Conservation (phyloP, 2,329 filamentous ascomycete species). For the Colletotrichum cordylinicola region DNA sequence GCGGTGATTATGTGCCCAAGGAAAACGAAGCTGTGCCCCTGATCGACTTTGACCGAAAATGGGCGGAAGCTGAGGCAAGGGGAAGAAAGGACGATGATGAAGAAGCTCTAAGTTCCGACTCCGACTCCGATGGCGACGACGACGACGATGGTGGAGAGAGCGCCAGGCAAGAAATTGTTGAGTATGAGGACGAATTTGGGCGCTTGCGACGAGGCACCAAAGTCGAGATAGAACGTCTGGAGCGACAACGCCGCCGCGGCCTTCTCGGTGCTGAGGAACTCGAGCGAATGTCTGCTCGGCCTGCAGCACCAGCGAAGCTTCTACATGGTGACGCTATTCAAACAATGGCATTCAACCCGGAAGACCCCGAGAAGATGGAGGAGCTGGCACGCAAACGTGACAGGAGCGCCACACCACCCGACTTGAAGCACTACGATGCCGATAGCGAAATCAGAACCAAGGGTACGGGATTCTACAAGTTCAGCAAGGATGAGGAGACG, state of each 20-base stretch:
- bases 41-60: constrained; percentile 96
- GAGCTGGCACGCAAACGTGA: constrained; percentile 80
- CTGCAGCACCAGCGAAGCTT: constrained; percentile 69
- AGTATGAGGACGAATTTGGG: constrained; percentile 92
- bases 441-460: constrained; percentile 83
- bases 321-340: constrained; percentile 91
- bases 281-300: constrained; percentile 72
- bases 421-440: constrained; percentile 85
- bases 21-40: constrained; percentile 71
- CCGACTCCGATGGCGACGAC: constrained; percentile 44
- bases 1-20: constrained; percentile 78
- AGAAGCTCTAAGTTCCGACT: constrained; percentile 60
- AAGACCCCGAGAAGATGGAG: constrained; percentile 76
- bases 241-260: constrained; percentile 59
- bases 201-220: constrained; percentile 77
- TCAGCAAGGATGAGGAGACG: constrained; percentile 76
- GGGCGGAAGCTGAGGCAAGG: constrained; percentile 73
- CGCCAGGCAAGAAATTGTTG: constrained; percentile 67
- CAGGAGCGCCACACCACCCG: constrained; percentile 79
- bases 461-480: constrained; percentile 91
- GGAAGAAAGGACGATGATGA: constrained; percentile 40
- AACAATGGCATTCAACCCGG: constrained; percentile 79
- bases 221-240: constrained; percentile 69
- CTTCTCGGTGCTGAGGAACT: constrained; percentile 64
- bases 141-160: constrained; percentile 42